These are phyloP conservation scores for Ananas comosus DNA, from an alignment of 176 grass and related monocot genomes.

Conservation along the genomic window DNA sequence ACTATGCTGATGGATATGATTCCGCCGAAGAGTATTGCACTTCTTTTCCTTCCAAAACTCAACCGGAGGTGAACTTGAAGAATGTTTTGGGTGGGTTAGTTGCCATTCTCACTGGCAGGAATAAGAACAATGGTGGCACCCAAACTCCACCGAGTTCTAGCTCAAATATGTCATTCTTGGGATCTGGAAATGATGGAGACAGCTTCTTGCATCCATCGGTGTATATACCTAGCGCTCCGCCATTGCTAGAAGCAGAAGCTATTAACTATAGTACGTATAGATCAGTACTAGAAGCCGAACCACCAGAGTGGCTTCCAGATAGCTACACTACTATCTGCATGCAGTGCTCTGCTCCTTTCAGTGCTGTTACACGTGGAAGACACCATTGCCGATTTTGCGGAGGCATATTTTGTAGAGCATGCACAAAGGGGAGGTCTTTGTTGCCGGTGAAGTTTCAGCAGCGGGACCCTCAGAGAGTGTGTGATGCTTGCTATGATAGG, in stretches of 20 bases:
- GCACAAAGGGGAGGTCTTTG: constrained; percentile 57
- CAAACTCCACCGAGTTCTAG: constrained; percentile 26
- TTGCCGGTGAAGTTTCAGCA: constrained; percentile 69
- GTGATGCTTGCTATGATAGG: constrained; percentile 75
- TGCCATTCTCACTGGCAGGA: constrained; percentile 42
- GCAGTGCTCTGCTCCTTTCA: constrained; percentile 69
- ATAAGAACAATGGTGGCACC: constrained; percentile 15
- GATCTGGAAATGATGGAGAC: constrained; percentile 41
- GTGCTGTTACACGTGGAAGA: constrained; percentile 53
- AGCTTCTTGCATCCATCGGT: constrained; percentile 64
- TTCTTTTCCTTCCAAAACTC: constrained; percentile 14
- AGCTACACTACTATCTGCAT: constrained; percentile 63
- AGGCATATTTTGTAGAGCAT: constrained; percentile 62
- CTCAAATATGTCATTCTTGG: constrained; percentile 61
- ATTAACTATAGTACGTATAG: constrained; percentile 40
- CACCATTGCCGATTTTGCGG: constrained; percentile 93
- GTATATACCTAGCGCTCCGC: constrained; percentile 64
- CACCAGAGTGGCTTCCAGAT: constrained; percentile 74
- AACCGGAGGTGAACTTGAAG: constrained; percentile 48
- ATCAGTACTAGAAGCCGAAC: constrained; percentile 55
- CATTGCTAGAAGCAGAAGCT: constrained; percentile 46
- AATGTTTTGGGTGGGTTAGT: constrained; percentile 42
- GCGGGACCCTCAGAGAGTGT: constrained; percentile 68
- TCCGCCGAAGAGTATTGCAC: constrained; percentile 22
- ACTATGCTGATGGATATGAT: constrained; percentile 30